These are phyloP conservation scores for Lecanicillium sp. DNA, from an alignment of 2,329 filamentous ascomycete genomes.

Conservation along the genomic window DNA sequence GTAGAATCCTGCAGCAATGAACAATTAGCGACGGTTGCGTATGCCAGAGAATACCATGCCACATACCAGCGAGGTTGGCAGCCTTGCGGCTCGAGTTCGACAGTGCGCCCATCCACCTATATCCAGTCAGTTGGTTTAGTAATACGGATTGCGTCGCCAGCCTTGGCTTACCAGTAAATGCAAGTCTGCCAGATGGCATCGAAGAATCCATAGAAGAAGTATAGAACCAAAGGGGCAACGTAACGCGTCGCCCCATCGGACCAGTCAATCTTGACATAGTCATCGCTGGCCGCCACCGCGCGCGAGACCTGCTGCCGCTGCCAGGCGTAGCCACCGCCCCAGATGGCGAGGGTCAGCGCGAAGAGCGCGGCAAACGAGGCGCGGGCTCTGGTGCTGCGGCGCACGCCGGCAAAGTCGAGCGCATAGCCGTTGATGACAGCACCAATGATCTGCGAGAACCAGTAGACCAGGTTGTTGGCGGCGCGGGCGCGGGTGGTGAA, in stretches of 20 bases:
- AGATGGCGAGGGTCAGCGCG: slow-evolving; percentile 44
- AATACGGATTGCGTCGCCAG: no score
- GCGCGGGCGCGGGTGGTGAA: slow-evolving; percentile 70
- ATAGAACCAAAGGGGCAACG: slow-evolving; percentile 77
- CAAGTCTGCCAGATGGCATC: slow-evolving; percentile 87
- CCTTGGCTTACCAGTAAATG: slow-evolving; percentile 95
- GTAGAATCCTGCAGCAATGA: no score
- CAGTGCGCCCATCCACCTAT: slow-evolving; percentile 81
- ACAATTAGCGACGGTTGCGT: no score
- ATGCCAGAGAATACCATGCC: no score
- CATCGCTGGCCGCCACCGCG: slow-evolving; percentile 21
- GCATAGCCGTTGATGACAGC: slow-evolving; percentile 66
- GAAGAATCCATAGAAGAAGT: slow-evolving; percentile 85
- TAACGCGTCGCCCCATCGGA: slow-evolving; percentile 51
- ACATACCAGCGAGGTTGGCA: slow-evolving; percentile 83
- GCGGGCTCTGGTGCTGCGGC: slow-evolving; percentile 37
- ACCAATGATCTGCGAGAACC: slow-evolving; percentile 70
- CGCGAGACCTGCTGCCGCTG: slow-evolving; percentile 48
- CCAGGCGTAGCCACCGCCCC: slow-evolving; percentile 58
- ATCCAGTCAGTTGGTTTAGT: no score
- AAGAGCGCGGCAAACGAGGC: slow-evolving; percentile 55
- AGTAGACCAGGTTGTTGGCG: slow-evolving; percentile 79
- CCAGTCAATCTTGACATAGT: slow-evolving; percentile 40
- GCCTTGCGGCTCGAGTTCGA: slow-evolving; percentile 88
- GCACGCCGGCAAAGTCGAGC: slow-evolving; percentile 55